Conservation (phyloP, 805 yeast genomes). For the Cyberlindnera nakhonratchasimensis region DNA sequence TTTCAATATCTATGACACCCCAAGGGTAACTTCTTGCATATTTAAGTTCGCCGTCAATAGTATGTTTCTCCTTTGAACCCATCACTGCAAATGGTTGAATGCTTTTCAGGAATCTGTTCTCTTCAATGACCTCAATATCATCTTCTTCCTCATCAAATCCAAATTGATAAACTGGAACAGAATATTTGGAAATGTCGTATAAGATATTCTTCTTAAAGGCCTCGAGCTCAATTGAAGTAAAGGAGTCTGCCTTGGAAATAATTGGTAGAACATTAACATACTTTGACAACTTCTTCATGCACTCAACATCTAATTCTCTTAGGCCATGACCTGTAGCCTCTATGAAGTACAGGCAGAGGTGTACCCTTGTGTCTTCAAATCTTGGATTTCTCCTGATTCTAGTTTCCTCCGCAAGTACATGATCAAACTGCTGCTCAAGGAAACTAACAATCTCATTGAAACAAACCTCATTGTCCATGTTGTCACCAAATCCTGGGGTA, state of each 20-base stretch:
- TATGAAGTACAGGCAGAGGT: conserved; percentile 66
- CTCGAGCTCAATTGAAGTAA: conserved; percentile 56
- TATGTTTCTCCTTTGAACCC: conserved; percentile 56
- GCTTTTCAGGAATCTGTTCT: conserved; percentile 55
- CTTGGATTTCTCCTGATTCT: conserved; percentile 83
- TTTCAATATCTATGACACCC: conserved; percentile 58
- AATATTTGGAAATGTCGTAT: conserved; percentile 61
- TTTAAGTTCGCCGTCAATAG: conserved; percentile 46
- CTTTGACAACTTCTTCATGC: conserved; percentile 68
- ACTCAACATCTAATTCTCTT: conserved; percentile 65
- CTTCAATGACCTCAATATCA: conserved; percentile 65
- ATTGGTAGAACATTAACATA: conserved; percentile 74
- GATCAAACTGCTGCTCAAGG: conserved; percentile 73
- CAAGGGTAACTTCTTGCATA: conserved; percentile 72
- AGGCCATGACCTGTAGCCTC: conserved; percentile 79
- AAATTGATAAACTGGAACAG: conserved; percentile 73
- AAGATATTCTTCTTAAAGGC: conserved; percentile 57
- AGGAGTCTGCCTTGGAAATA: conserved; percentile 67
- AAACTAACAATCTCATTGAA: conserved; percentile 61
- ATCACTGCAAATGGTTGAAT: conserved; percentile 77
- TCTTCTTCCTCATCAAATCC: conserved; percentile 70
- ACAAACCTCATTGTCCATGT: conserved; percentile 63
- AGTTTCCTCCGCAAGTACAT: conserved; percentile 81
- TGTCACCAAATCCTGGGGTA: conserved; percentile 78
- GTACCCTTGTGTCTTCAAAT: conserved; percentile 74